A percentile compares a stretch with the other conserved stretches of the same genome.
Evolutionary conservation across 2,329 filamentous ascomycete species (phyloP).

Genomic region (Talaromyces rugulosus): DNA sequence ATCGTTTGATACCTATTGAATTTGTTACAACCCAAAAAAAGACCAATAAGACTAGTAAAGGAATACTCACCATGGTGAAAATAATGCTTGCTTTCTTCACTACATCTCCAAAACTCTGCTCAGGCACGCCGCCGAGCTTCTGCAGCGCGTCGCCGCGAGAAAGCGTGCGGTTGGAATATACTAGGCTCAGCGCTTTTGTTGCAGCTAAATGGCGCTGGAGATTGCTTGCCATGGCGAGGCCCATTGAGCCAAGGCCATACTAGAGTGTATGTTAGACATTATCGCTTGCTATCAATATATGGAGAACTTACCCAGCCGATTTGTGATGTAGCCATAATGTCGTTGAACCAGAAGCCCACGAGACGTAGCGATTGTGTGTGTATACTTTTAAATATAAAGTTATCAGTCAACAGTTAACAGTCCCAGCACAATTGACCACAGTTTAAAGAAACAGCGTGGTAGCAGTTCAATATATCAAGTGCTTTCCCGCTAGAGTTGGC

Average conservation of each 20-base stretch:
- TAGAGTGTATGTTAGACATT: slow-evolving; percentile 9
- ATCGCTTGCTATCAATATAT: not conserved
- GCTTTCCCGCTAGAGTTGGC: not conserved
- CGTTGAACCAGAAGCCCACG: not conserved
- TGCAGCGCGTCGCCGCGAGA: slow-evolving; percentile 34
- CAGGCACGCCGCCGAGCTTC: slow-evolving; percentile 30
- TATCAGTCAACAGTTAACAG: too few relatives aligned
- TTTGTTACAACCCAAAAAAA: not conserved
- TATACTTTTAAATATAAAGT: not conserved
- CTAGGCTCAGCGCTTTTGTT: slow-evolving; percentile 27
- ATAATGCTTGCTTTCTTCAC: slow-evolving; percentile 36
- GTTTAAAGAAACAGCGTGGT: too few relatives aligned
- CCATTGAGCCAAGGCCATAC: slow-evolving; percentile 45
- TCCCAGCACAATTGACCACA: too few relatives aligned
- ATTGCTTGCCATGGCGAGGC: slow-evolving; percentile 42
- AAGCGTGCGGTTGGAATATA: slow-evolving; percentile 41
- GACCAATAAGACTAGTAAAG: not conserved
- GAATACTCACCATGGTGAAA: slow-evolving; percentile 31
- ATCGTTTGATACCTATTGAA: slow-evolving; percentile 37
- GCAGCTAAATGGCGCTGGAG: slow-evolving; percentile 37
- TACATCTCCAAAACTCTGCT: slow-evolving; percentile 29
- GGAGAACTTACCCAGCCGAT: slow-evolving; percentile 31
- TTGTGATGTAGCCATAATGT: slow-evolving; percentile 15
- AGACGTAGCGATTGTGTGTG: not conserved
- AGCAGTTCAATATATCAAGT: not conserved